A percentile compares a stretch with the other conserved stretches of the same genome.
These are phyloP conservation scores for Claviceps cyperi DNA, from an alignment of 2,329 filamentous ascomycete species.

Conservation along the genomic window DNA sequence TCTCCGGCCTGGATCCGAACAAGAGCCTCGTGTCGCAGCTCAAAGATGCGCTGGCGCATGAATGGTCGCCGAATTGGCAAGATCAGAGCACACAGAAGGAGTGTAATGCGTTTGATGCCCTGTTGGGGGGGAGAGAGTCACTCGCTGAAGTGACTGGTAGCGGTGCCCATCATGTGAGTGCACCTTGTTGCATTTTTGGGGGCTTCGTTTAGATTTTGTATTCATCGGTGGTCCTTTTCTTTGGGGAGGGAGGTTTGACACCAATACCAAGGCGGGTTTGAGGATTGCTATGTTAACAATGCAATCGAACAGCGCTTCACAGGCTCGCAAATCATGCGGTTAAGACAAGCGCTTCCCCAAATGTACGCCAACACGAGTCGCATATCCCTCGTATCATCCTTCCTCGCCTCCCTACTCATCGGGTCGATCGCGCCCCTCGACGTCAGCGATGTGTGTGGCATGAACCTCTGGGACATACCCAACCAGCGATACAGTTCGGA, in stretches of 20 bases:
- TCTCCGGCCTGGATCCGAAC: constrained; percentile 44
- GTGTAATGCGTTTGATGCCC: constrained; percentile 73
- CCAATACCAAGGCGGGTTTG: no score
- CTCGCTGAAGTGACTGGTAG: constrained; percentile 77
- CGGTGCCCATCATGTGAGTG: constrained; percentile 77
- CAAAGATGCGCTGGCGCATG: constrained; percentile 59
- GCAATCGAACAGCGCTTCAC: constrained; percentile 60
- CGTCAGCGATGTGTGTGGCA: constrained; percentile 86
- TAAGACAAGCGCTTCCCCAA: constrained; percentile 64
- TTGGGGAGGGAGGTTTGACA: no score
- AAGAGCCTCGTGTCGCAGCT: constrained; percentile 61
- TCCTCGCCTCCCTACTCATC: constrained; percentile 80
- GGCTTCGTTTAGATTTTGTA: no score
- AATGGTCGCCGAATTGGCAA: constrained; percentile 93
- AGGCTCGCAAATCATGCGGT: constrained; percentile 87
- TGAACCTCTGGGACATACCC: constrained; percentile 90
- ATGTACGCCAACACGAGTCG: constrained; percentile 68
- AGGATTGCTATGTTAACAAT: neutral
- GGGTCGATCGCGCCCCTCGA: constrained; percentile 80
- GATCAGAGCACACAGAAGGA: constrained; percentile 88
- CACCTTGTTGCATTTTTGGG: neutral
- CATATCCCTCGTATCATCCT: constrained; percentile 91
- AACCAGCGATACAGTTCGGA: constrained; percentile 57
- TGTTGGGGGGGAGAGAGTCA: constrained; percentile 48
- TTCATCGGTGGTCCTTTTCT: neutral